A percentile compares a stretch with the other conserved stretches of the same genome.
Conservation (phyloP, 371 early-diverging fungal species). For the Lichtheimia ornata region DNA sequence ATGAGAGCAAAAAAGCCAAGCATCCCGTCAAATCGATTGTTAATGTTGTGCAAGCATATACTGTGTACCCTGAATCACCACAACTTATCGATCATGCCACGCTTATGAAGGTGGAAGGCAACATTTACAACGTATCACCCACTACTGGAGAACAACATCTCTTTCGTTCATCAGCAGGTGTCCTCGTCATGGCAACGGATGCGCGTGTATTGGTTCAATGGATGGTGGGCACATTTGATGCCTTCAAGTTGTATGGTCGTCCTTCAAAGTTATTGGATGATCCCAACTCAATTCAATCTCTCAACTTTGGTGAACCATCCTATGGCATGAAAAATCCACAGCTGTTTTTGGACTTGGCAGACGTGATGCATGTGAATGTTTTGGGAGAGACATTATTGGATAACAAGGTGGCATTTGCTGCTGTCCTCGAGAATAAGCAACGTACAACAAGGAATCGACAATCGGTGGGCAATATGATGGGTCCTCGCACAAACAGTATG, state of each 20-base stretch:
- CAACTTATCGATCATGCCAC: slow-evolving; percentile 45
- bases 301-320: slow-evolving; percentile 37
- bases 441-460: background rate
- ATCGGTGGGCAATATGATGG: slow-evolving; percentile 9
- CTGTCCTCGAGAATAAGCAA: slow-evolving; percentile 27
- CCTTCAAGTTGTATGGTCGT: slow-evolving; percentile 53
- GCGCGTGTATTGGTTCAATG: slow-evolving; percentile 47
- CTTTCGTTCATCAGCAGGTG: slow-evolving; percentile 20
- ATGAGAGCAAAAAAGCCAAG: slow-evolving; percentile 59
- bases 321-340: slow-evolving; percentile 3
- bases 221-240: slow-evolving; percentile 48
- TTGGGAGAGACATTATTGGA: slow-evolving; percentile 22
- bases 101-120: slow-evolving; percentile 46
- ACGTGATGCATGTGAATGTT: slow-evolving; percentile 26
- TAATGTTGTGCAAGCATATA: slow-evolving; percentile 69
- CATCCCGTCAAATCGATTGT: slow-evolving; percentile 56
- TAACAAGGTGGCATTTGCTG: slow-evolving; percentile 33
- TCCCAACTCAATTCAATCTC: slow-evolving; percentile 21
- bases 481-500: slow-evolving; percentile 14
- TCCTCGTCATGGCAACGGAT: slow-evolving; percentile 44
- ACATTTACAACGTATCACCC: slow-evolving; percentile 12
- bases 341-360: slow-evolving; percentile 35
- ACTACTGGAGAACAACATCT: slow-evolving; percentile 23
- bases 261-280: slow-evolving; percentile 39
- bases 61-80: slow-evolving; percentile 66